These are phyloP conservation scores for Agapanthus africanus DNA, from an alignment of 106 monocot species.

Conservation along the genomic window DNA sequence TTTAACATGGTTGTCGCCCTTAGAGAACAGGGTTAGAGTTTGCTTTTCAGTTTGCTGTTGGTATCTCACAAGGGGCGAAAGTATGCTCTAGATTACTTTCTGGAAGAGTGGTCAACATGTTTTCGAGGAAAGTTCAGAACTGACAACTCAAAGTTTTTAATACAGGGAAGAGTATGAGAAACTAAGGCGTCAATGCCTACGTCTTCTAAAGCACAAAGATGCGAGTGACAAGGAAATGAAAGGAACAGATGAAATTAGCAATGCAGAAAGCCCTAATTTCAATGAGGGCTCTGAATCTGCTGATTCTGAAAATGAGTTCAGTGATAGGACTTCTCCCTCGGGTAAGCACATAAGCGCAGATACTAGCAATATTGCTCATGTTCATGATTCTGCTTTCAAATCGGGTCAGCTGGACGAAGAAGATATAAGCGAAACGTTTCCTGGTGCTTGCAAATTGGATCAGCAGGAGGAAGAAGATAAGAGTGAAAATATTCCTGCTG, in stretches of 20 bases:
- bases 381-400: too few species aligned
- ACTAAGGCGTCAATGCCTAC: conserved; percentile 51
- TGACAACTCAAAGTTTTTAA: not conserved
- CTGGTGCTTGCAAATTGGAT: not conserved
- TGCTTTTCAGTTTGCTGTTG: not conserved
- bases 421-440: not conserved
- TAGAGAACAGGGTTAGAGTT: not conserved
- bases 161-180: conserved; percentile 60
- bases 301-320: not conserved
- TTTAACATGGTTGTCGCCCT: not conserved
- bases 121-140: too few species aligned
- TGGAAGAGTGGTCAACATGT: not conserved
- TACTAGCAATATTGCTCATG: not conserved
- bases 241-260: conserved; percentile 12
- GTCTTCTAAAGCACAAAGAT: conserved; percentile 16
- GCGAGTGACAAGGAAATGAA: conserved; percentile 25
- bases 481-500: not conserved
- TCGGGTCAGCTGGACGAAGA: not conserved
- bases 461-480: not conserved
- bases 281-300: conserved; percentile 18
- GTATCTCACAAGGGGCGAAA: not conserved
- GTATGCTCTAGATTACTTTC: too few species aligned
- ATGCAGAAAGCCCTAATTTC: conserved; percentile 13
- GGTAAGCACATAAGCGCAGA: conserved; percentile 9
- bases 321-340: not conserved